These are phyloP conservation scores for Fusarium austroafricanum DNA, from an alignment of 2,329 filamentous ascomycete genomes.

Conservation along the genomic window DNA sequence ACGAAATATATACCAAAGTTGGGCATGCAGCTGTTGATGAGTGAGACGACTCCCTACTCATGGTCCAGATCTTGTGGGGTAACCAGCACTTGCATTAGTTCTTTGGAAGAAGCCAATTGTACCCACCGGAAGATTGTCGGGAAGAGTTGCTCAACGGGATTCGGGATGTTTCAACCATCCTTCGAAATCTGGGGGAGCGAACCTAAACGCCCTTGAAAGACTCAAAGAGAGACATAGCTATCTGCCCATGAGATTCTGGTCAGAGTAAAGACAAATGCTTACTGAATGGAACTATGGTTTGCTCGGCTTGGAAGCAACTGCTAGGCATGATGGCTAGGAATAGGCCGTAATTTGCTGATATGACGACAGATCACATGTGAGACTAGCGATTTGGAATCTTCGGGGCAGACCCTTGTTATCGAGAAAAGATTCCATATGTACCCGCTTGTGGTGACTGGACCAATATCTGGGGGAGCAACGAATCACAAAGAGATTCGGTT, in stretches of 20 bases:
- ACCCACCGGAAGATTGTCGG: slow-evolving; percentile 17
- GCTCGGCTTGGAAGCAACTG: not conserved
- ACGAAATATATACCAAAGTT: slow-evolving; percentile 14
- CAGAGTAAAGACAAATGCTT: not conserved
- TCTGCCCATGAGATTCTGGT: not conserved
- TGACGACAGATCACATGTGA: slow-evolving; percentile 31
- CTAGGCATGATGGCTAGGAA: not conserved
- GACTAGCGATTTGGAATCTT: slow-evolving; percentile 35
- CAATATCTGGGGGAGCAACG: not conserved
- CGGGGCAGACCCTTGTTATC: slow-evolving; percentile 11
- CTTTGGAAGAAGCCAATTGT: slow-evolving; percentile 8
- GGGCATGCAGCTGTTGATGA: not conserved
- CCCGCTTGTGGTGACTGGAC: slow-evolving; percentile 1
- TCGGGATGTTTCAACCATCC: slow-evolving; percentile 22
- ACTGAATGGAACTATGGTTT: not conserved
- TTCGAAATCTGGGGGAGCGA: not conserved
- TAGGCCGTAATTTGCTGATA: slow-evolving; percentile 15
- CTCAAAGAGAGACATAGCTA: not conserved
- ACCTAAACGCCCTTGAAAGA: too few species aligned
- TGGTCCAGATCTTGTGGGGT: not conserved
- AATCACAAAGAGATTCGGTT: slow-evolving; percentile 18
- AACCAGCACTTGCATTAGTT: slow-evolving; percentile 16
- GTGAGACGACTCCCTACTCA: not conserved
- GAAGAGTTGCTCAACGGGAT: slow-evolving; percentile 4
- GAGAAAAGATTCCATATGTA: slow-evolving; percentile 30